Conservation (phyloP, 345 rosid genomes). For the Capsella bursapastoris region DNA sequence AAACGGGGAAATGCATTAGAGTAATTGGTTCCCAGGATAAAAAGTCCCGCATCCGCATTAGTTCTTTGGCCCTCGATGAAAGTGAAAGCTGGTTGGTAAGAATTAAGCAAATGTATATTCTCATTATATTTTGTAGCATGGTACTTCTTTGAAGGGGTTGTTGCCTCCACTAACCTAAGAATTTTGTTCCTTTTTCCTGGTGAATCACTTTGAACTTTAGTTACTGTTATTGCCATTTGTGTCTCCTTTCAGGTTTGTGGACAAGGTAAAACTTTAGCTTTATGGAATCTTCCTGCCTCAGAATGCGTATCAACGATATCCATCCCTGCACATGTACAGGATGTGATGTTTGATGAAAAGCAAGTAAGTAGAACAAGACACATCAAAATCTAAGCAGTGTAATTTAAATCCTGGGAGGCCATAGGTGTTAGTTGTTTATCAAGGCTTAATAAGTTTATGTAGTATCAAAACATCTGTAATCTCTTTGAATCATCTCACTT, state of each 20-base stretch:
- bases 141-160: neutral
- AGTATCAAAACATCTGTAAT: neutral
- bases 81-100: slow-evolving; percentile 99
- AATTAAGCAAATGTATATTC: slow-evolving; percentile 29
- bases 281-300: slow-evolving; percentile 90
- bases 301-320: slow-evolving; percentile 71
- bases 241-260: slow-evolving; percentile 66
- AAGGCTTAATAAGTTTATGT: neutral
- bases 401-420: neutral
- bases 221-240: slow-evolving; percentile 11
- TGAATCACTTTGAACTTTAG: neutral
- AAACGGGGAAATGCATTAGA: slow-evolving; percentile 77
- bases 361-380: slow-evolving; percentile 58
- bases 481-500: neutral
- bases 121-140: neutral
- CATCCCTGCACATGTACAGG: slow-evolving; percentile 61
- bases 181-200: neutral
- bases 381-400: neutral
- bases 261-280: slow-evolving; percentile 63
- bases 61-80: slow-evolving; percentile 89
- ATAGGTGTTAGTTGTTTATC: slow-evolving; percentile 6
- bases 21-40: slow-evolving; percentile 64
- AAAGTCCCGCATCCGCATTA: slow-evolving; percentile 52
- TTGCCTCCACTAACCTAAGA: neutral
- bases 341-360: slow-evolving; percentile 72